phyloP scores from a whole-genome alignment of 257 asterid genomes.

The Linderniella brevidens region DNA sequence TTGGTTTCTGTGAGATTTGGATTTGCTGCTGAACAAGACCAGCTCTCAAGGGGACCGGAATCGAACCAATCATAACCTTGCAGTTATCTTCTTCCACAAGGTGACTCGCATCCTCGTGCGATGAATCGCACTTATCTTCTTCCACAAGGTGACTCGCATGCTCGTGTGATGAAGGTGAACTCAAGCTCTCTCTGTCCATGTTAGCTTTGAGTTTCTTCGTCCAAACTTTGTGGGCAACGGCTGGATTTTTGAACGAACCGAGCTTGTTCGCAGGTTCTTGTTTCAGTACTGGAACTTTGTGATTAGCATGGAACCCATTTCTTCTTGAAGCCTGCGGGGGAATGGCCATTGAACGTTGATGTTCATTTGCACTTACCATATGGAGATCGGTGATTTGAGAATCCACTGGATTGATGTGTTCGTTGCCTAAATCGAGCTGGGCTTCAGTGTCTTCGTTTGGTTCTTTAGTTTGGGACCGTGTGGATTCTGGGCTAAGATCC shows the following conservation, averaged over 20 bases:
- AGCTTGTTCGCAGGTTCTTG: slow-evolving; percentile 37
- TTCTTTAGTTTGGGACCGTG: slow-evolving; percentile 27
- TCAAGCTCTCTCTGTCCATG: slow-evolving; percentile 21
- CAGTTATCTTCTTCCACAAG: slow-evolving; percentile 28
- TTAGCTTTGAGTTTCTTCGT: slow-evolving; percentile 45
- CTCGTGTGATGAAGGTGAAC: slow-evolving; percentile 18
- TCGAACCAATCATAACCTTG: slow-evolving; percentile 70
- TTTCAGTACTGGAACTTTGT: slow-evolving; percentile 29
- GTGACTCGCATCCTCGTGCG: slow-evolving; percentile 17
- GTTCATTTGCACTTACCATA: slow-evolving; percentile 18
- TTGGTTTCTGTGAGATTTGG: slow-evolving; percentile 11
- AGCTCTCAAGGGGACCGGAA: slow-evolving; percentile 38
- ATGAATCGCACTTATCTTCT: slow-evolving; percentile 26
- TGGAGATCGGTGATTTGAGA: slow-evolving; percentile 26
- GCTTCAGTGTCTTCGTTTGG: slow-evolving; percentile 22
- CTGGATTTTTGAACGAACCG: slow-evolving; percentile 28
- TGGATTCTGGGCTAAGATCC: slow-evolving; percentile 18
- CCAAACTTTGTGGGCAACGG: slow-evolving; percentile 44
- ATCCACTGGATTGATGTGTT: slow-evolving; percentile 16
- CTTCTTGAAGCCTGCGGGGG: slow-evolving; percentile 48
- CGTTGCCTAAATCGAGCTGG: slow-evolving; percentile 19
- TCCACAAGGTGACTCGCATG: slow-evolving; percentile 19
- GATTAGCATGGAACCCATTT: slow-evolving; percentile 27
- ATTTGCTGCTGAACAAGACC: slow-evolving; percentile 15
- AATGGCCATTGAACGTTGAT: slow-evolving; percentile 14